Conservation (phyloP, 192 early-diverging fungal species). For the Linnemannia schmuckeri region DNA sequence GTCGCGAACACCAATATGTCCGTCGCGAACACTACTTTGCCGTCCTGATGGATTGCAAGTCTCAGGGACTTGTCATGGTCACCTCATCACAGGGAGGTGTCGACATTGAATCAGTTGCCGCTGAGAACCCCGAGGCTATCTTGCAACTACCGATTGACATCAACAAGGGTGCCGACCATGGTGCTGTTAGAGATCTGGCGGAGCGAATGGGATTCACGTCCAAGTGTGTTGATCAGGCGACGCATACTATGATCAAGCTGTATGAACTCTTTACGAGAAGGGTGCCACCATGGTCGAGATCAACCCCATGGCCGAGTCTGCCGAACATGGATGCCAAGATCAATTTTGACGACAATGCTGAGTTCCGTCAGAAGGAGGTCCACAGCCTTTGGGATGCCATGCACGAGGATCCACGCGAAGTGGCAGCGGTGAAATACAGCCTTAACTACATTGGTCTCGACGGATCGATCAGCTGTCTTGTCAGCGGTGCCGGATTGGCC, state of each 20-base stretch:
- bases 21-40: slow-evolving; percentile 99
- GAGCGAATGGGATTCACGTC: slow-evolving; percentile 92
- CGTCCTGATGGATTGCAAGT: slow-evolving; percentile 96
- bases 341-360: slow-evolving; percentile 99
- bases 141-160: slow-evolving; percentile 94
- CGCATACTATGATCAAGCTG: slow-evolving; percentile 90
- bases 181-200: slow-evolving; percentile 85
- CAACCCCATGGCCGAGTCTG: slow-evolving; percentile 97
- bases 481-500: slow-evolving; percentile 99
- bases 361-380: slow-evolving; percentile 96
- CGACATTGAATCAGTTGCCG: slow-evolving; percentile 97
- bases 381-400: slow-evolving; percentile 90
- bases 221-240: slow-evolving; percentile 86
- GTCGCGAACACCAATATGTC: slow-evolving; percentile 97
- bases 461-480: slow-evolving; percentile 97
- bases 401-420: slow-evolving; percentile 99
- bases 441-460: slow-evolving; percentile 99
- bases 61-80: slow-evolving; percentile 95
- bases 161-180: slow-evolving; percentile 84
- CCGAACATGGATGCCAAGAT: slow-evolving; percentile 97
- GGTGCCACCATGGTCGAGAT: slow-evolving; percentile 99
- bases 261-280: slow-evolving; percentile 98
- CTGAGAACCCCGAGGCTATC: slow-evolving; percentile 97
- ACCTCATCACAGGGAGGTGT: slow-evolving; percentile 98
- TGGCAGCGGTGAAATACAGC: slow-evolving; percentile 96